Conservation (phyloP, 768 basidiomycete species). For the Tylopilus intermedius region DNA sequence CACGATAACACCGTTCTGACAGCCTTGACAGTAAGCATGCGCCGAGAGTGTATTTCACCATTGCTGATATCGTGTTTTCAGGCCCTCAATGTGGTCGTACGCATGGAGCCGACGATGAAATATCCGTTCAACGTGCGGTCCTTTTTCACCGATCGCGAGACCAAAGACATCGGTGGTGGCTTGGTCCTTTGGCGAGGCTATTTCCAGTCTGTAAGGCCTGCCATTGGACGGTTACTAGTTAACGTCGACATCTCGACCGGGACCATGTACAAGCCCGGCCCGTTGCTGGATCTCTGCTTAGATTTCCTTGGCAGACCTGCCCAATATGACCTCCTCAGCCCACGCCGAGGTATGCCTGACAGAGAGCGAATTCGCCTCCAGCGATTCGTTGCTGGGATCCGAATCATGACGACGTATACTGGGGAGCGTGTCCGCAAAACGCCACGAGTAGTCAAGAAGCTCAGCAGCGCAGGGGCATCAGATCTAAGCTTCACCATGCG, state of each 20-base stretch:
- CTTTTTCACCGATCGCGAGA: constrained; percentile 61
- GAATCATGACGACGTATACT: constrained; percentile 41
- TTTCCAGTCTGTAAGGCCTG: constrained; percentile 74
- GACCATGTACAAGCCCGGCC: constrained; percentile 66
- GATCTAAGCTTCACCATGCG: constrained; percentile 52
- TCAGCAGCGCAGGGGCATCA: constrained; percentile 51
- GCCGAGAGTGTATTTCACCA: background rate
- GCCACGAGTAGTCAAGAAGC: constrained; percentile 58
- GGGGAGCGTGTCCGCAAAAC: constrained; percentile 36
- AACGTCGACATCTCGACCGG: constrained; percentile 79
- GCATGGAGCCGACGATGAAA: constrained; percentile 65
- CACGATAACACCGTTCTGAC: constrained; percentile 66
- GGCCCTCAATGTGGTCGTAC: constrained; percentile 71
- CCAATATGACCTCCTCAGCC: constrained; percentile 34
- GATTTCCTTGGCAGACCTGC: constrained; percentile 42
- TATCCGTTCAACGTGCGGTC: constrained; percentile 72
- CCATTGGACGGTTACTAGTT: constrained; percentile 56
- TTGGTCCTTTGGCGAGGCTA: constrained; percentile 75
- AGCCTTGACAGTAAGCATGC: constrained; percentile 50
- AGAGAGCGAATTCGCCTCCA: constrained; percentile 50
- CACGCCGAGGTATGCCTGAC: constrained; percentile 41
- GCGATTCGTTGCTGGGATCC: constrained; percentile 51
- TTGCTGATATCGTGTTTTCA: constrained; percentile 22
- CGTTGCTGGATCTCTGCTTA: constrained; percentile 53
- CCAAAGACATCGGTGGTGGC: constrained; percentile 52